Evolutionary conservation across 371 early-diverging fungal species (phyloP).

Genomic region (Rhizopus sp.): DNA sequence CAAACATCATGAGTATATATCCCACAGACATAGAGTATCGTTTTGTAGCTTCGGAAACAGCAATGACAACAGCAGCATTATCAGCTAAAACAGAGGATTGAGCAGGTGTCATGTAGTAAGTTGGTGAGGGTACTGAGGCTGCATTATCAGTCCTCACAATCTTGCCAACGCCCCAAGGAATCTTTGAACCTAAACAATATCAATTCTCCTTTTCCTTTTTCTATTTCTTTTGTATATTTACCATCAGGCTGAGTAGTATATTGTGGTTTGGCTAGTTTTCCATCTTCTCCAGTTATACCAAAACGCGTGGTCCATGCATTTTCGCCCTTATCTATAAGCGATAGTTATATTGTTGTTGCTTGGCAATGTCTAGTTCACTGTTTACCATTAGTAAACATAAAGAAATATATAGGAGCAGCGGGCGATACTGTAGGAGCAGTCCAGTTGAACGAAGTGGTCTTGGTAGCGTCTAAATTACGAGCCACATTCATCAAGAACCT

Average conservation of each 20-base stretch:
- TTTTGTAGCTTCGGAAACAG: constrained; percentile 10
- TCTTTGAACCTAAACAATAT: constrained; percentile 27
- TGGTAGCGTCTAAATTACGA: constrained; percentile 23
- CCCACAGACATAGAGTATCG: background rate
- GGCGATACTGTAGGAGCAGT: constrained; percentile 41
- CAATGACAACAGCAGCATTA: constrained; percentile 18
- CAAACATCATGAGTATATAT: background rate
- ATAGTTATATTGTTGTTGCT: background rate
- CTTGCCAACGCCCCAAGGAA: constrained; percentile 52
- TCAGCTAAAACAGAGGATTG: constrained; percentile 24
- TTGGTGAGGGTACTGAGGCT: constrained; percentile 2
- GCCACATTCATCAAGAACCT: constrained; percentile 32
- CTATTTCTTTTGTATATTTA: too few relatives aligned
- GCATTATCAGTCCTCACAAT: constrained; percentile 8
- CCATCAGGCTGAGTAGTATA: constrained; percentile 41
- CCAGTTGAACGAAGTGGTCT: constrained; percentile 26
- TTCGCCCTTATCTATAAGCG: constrained; percentile 31
- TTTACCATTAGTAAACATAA: constrained; percentile 53
- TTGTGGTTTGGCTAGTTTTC: constrained; percentile 28
- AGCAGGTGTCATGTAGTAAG: constrained; percentile 22
- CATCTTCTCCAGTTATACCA: constrained; percentile 32
- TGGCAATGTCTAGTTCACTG: background rate
- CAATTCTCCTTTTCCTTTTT: background rate
- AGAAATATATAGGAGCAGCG: constrained; percentile 45
- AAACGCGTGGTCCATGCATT: constrained; percentile 50